These are phyloP conservation scores for Vaccinium corymbosum DNA, from an alignment of 148 eudicot genomes.

Conservation along the genomic window DNA sequence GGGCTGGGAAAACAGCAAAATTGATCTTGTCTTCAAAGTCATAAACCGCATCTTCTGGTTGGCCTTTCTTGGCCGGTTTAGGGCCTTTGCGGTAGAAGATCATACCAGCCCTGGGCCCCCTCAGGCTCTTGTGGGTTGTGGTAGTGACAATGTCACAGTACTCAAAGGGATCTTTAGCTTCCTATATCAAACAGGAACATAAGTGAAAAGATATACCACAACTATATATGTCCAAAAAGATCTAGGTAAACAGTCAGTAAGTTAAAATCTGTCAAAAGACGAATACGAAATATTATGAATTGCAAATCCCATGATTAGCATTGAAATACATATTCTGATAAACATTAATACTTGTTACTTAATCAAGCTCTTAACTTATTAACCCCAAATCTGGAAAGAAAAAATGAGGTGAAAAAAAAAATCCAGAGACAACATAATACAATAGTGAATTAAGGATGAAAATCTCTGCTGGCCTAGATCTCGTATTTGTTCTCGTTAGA, in stretches of 20 bases:
- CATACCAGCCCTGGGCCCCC: conserved; percentile 98
- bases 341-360: neutral
- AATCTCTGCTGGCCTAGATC: neutral
- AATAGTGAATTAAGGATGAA: neutral
- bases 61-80: conserved; percentile 94
- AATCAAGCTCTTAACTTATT: neutral
- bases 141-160: conserved; percentile 91
- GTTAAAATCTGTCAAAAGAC: neutral
- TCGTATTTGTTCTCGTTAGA: neutral
- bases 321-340: neutral
- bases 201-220: neutral
- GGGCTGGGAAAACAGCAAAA: conserved; percentile 94
- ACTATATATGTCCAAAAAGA: neutral
- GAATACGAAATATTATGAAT: neutral
- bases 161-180: conserved; percentile 94
- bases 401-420: neutral
- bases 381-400: neutral
- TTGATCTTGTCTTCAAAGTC: conserved; percentile 93
- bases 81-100: conserved; percentile 97
- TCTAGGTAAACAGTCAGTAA: neutral
- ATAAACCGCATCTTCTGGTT: conserved; percentile 83
- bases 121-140: conserved; percentile 91
- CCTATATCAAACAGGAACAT: conserved; percentile 37
- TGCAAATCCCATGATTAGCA: neutral
- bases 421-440: neutral